These are phyloP conservation scores for Sambucus nigra DNA, from an alignment of 129 eudicot species.

Conservation along the genomic window DNA sequence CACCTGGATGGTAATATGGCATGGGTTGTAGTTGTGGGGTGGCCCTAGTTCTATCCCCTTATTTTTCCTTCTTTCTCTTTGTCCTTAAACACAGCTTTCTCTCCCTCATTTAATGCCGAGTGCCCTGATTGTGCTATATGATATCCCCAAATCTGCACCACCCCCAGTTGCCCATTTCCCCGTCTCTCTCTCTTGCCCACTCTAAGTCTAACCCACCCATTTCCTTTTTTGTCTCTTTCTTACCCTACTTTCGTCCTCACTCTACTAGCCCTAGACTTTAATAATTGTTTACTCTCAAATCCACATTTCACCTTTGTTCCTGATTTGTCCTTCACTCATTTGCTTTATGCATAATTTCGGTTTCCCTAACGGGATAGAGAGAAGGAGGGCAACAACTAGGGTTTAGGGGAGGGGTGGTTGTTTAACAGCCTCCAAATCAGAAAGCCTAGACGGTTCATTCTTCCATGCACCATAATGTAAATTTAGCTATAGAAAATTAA, in stretches of 20 bases:
- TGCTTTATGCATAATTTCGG: background rate
- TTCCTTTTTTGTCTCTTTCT: slow-evolving; percentile 3
- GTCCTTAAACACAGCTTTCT: slow-evolving; percentile 4
- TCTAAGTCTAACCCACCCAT: background rate
- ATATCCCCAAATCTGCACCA: slow-evolving; percentile 2
- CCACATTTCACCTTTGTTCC: background rate
- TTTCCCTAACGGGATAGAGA: too few species aligned
- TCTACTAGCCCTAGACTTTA: background rate
- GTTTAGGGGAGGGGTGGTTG: too few species aligned
- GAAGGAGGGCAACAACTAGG: too few species aligned
- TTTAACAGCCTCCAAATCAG: too few species aligned
- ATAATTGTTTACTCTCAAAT: background rate
- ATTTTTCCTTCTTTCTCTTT: background rate
- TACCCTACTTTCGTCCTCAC: background rate
- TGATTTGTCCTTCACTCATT: background rate
- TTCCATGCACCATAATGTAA: too few species aligned
- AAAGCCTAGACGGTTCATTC: too few species aligned
- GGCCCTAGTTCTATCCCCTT: too few species aligned
- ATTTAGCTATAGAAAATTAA: too few species aligned
- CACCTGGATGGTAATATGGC: background rate
- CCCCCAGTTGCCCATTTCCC: slow-evolving; percentile 4
- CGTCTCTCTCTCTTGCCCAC: slow-evolving; percentile 2
- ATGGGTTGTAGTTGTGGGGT: background rate
- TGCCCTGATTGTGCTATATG: slow-evolving; percentile 12
- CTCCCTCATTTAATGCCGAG: slow-evolving; percentile 14